A percentile compares a stretch with the other conserved stretches of the same genome.
Evolutionary conservation across 2,329 filamentous ascomycete genomes (phyloP).

Genomic region (Colletotrichum sansevieriae): DNA sequence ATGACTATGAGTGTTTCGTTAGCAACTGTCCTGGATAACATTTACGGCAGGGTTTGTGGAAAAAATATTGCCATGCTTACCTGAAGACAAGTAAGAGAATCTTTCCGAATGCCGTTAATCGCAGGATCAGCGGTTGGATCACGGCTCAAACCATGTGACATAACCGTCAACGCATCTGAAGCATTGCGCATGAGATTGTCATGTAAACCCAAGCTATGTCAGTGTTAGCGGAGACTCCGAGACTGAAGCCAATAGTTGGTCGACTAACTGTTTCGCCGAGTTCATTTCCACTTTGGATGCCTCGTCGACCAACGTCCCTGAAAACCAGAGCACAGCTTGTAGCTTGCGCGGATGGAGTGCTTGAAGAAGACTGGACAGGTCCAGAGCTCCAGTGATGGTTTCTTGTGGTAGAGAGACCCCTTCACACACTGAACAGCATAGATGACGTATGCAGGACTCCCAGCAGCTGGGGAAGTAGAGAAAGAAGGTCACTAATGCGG

Average conservation of each 20-base stretch:
- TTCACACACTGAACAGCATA: slow-evolving; percentile 60
- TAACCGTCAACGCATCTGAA: slow-evolving; percentile 55
- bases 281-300: slow-evolving; percentile 75
- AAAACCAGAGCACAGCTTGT: slow-evolving; percentile 74
- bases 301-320: slow-evolving; percentile 73
- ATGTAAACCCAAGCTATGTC: slow-evolving; percentile 54
- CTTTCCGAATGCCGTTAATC: slow-evolving; percentile 58
- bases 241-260: not conserved
- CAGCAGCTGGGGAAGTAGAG: slow-evolving; percentile 77
- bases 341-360: slow-evolving; percentile 62
- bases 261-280: slow-evolving; percentile 66
- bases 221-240: not conserved
- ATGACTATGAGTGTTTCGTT: slow-evolving; percentile 64
- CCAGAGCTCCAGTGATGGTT: slow-evolving; percentile 49
- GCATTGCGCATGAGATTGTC: slow-evolving; percentile 56
- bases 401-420: slow-evolving; percentile 43
- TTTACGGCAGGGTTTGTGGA: not conserved
- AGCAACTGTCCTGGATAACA: not conserved
- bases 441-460: slow-evolving; percentile 74
- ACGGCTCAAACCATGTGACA: slow-evolving; percentile 53
- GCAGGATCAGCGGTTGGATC: slow-evolving; percentile 43
- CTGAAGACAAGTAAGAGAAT: slow-evolving; percentile 73
- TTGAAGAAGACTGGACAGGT: slow-evolving; percentile 61
- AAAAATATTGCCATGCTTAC: slow-evolving; percentile 52
- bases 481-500: slow-evolving; percentile 82